Percentiles rank a stretch among this genome's conserved stretches.
Evolutionary conservation across 23 red algal species (phyloP).

Genomic region (Gracilariopsis chorda): DNA sequence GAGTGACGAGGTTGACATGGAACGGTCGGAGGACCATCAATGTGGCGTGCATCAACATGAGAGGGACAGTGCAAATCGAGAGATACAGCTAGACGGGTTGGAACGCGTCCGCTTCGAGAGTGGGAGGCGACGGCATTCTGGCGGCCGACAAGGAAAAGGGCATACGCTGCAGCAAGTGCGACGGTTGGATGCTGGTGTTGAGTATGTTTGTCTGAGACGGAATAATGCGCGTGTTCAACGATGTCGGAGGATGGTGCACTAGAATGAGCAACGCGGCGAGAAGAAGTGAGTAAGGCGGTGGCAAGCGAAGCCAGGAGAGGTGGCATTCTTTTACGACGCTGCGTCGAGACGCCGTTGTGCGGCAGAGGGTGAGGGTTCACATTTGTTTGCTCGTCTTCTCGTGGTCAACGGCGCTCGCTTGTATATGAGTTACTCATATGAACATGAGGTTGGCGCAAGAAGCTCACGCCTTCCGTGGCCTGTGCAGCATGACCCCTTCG

Average conservation of each 20-base stretch:
- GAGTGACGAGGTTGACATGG: background rate
- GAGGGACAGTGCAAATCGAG: constrained; percentile 6
- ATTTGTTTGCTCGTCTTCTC: no score
- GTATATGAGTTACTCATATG: no score
- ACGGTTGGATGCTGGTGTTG: constrained; percentile 7
- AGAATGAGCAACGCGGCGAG: background rate
- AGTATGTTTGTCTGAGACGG: background rate
- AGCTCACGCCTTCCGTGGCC: no score
- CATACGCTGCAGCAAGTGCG: constrained; percentile 21
- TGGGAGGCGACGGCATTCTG: background rate
- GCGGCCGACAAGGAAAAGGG: constrained; percentile 22
- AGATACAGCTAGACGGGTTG: constrained; percentile 2
- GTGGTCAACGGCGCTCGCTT: no score
- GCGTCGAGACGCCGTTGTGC: background rate
- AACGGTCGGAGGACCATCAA: background rate
- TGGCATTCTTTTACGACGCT: background rate
- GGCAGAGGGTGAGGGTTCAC: no score
- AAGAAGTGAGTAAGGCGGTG: background rate
- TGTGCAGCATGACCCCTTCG: no score
- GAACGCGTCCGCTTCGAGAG: background rate
- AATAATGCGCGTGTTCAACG: background rate
- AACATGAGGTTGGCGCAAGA: no score
- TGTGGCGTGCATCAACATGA: background rate
- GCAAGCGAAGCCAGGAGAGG: constrained; percentile 32
- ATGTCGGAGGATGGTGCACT: background rate